These are phyloP conservation scores for Petunia axillaris DNA, from an alignment of 257 asterid species.

Conservation along the genomic window DNA sequence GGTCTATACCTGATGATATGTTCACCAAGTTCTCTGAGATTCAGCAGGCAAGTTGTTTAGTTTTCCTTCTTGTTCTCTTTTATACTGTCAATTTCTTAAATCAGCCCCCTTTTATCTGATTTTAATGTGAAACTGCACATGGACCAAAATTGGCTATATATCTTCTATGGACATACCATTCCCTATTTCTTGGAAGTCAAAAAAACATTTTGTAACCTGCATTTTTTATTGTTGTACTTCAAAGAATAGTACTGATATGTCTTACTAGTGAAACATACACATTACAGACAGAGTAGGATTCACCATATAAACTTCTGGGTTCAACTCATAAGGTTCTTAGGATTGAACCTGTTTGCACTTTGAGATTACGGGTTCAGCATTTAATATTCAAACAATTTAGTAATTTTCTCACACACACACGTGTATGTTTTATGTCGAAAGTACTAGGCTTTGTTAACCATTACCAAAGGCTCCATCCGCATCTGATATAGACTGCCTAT, in stretches of 20 bases:
- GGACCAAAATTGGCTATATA: not conserved
- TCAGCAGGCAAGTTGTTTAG: slow-evolving; percentile 40
- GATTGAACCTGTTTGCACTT: too few relatives aligned
- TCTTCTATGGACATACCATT: not conserved
- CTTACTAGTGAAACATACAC: not conserved
- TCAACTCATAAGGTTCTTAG: too few relatives aligned
- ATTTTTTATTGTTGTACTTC: not conserved
- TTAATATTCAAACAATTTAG: too few relatives aligned
- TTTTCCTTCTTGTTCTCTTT: not conserved
- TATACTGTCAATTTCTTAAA: not conserved
- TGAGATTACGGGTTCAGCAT: too few relatives aligned
- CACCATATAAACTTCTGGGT: not conserved
- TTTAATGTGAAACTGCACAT: not conserved
- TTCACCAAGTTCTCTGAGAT: slow-evolving; percentile 47
- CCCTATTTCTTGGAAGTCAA: not conserved
- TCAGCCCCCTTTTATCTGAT: not conserved
- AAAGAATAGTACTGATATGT: not conserved
- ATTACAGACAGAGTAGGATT: too few relatives aligned
- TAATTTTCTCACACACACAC: too few relatives aligned
- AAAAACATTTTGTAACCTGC: not conserved
- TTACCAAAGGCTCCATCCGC: too few relatives aligned
- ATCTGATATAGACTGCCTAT: too few relatives aligned
- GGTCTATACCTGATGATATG: slow-evolving; percentile 51
- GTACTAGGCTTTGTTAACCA: too few relatives aligned
- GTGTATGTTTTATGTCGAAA: too few relatives aligned